Evolutionary conservation across 2,329 filamentous ascomycete species (phyloP), one percentile per base, ranked within the genome.

Genomic region (Alternaria panax): DNA sequence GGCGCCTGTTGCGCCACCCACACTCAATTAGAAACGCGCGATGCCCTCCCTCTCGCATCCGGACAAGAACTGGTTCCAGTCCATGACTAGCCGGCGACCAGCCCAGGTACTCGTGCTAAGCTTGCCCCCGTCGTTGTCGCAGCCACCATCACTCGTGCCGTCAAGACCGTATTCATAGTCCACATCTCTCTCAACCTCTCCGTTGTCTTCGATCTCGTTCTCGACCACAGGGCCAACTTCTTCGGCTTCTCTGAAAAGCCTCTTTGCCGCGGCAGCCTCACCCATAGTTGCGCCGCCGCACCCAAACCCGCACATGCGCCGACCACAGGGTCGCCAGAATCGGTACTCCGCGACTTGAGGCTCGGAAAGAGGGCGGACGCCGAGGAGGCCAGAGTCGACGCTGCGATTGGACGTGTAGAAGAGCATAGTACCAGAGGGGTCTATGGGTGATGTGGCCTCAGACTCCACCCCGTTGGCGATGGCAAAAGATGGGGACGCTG

Each of bases 261-360:
- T 64, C 64, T 63, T 71, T n/a, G 71, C 71, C 36, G 75, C 75
- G 20, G 60, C 59, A 20, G 41, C 48, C 63, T 78, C 75, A 2
- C 76, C 76, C 27, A 68, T 64, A 20, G 67, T 40, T 8, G 36
- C 65, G 4, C 57, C 61, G 5, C 71, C 72, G 59, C 76, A 78
- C 2, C 76, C 75, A 64, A 78, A 74, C 1, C 63, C 69, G 59
- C 76, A 78, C 1, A 32, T 36, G 28, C 68, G 60, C 3, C 65
- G 64, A 3, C 75, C 74, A 51, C 76, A 78, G 0, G 72, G 73
- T 9, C 70, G 65, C 76, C 76, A 78, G 56, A 78, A 78, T 25
- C 73, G 58, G 55, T 77, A 77, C 46, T 78, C 75, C 7, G 74
- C 75, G 5, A 78, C 74, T 55, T 75, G 70, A 0, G 65, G 48